Base-by-base conservation (phyloP, 257 asterid species). In the Ilex asprella region DNA sequence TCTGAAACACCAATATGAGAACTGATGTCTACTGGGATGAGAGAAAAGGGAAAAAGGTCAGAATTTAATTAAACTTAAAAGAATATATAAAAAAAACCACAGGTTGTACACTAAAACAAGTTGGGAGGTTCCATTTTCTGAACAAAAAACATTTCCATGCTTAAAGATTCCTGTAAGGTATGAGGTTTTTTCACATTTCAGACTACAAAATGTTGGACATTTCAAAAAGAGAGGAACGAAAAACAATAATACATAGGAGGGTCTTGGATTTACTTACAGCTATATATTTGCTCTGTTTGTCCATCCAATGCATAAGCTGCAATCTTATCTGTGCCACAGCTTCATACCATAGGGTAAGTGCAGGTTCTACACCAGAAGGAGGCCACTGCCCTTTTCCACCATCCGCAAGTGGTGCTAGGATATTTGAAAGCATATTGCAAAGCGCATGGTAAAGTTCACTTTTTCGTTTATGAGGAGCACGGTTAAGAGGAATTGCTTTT, bases 381-480 rank as follows among this genome's bases (percentile, higher is more conserved):
- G 99, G 99, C 99, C 99, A 93, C 59, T 87, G 95, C 74, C 88
- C 92, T 72, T 87, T 89, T 65, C 96, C 96, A 73, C 95, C 84
- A 80, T 93, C 97, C 74, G 99, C 96, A 64, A 89, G 87, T 31
- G 96, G 96, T 6, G 95, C 99, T 70, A 93, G 75, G 73, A 93
- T 93, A 77, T 89, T 89, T 60, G 99, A 93, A 75, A 93, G 96
- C 99, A 93, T 89, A 84, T 85, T 93, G 90, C 99, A 93, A 39
- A 93, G 80, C 29, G 99, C 96, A 86, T 93, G 99, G 71, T 93
- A 83, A 71, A 93, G 91, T 81, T 93, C 99, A 56, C 97, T 93
- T 78, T 93, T 93, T 62, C 99, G 87, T 74, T 84, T 93, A 73
- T 87, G 97, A 75, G 99, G 94, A 72, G 96, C 81, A 69, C 97